phyloP scores from a whole-genome alignment of 108 stramenopile species.

The Nitzschia sp. region DNA sequence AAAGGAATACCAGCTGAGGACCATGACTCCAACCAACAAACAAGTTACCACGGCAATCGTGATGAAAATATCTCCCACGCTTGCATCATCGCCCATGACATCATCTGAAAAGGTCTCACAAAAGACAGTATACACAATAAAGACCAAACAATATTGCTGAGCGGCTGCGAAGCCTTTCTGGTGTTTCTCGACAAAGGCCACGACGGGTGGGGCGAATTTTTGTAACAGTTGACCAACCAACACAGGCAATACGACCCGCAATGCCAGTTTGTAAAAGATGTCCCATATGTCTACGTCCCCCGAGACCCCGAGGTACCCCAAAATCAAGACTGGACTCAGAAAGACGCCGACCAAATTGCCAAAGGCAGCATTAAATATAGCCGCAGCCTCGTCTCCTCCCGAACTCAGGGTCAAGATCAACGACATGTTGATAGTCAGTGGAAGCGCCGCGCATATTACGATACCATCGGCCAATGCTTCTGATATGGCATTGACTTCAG shows the following conservation, averaged over 20 bases:
- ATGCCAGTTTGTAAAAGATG: conserved; percentile 52
- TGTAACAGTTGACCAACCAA: conserved; percentile 60
- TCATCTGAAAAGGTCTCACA: conserved; percentile 49
- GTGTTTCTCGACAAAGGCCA: conserved; percentile 46
- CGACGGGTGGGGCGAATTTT: conserved; percentile 26
- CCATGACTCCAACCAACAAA: conserved; percentile 38
- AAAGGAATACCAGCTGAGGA: conserved; percentile 44
- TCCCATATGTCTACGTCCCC: conserved; percentile 43
- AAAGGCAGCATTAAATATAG: conserved; percentile 76
- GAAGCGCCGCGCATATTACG: conserved; percentile 71
- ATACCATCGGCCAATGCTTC: conserved; percentile 76
- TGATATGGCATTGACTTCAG: conserved; percentile 35
- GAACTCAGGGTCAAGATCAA: conserved; percentile 74
- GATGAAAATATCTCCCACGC: conserved; percentile 45
- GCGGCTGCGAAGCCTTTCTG: conserved; percentile 43
- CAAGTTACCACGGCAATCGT: conserved; percentile 51
- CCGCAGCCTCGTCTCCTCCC: conserved; percentile 82
- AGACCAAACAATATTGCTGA: conserved; percentile 56
- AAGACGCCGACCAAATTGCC: conserved; percentile 76
- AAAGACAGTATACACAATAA: conserved; percentile 71
- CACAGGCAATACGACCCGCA: conserved; percentile 63
- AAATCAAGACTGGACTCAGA: conserved; percentile 59
- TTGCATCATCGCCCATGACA: neutral
- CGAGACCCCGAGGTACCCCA: conserved; percentile 57
- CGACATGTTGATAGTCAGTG: conserved; percentile 85